A percentile compares a stretch with the other conserved stretches of the same genome.
These are phyloP conservation scores for Boletellus emodensis DNA, from an alignment of 768 basidiomycete genomes.

Conservation along the genomic window DNA sequence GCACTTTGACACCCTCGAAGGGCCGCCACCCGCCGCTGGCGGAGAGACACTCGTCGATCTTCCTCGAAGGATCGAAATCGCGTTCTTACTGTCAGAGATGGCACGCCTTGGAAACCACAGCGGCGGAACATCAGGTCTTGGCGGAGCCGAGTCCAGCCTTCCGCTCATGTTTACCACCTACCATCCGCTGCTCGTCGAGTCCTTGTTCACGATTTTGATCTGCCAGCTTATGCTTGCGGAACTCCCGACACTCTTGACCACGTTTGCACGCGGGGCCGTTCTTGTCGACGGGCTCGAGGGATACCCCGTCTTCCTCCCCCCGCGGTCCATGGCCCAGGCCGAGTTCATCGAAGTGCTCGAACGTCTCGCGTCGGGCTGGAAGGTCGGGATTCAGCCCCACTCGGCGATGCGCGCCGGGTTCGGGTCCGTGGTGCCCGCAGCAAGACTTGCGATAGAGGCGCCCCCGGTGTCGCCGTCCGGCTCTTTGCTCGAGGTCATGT, in stretches of 20 bases:
- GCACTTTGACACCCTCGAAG: slow-evolving; percentile 77
- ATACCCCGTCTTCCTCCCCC: slow-evolving; percentile 83
- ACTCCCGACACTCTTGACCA: slow-evolving; percentile 55
- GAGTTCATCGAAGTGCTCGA: slow-evolving; percentile 86
- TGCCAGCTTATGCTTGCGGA: slow-evolving; percentile 77
- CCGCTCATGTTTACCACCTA: slow-evolving; percentile 81
- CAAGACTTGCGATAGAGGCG: slow-evolving; percentile 39
- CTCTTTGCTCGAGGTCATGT: slow-evolving; percentile 22
- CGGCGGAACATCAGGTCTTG: slow-evolving; percentile 30
- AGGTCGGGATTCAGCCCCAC: slow-evolving; percentile 57
- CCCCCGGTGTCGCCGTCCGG: slow-evolving; percentile 24
- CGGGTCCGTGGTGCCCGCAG: slow-evolving; percentile 25
- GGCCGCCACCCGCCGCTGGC: slow-evolving; percentile 18
- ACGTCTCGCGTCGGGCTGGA: slow-evolving; percentile 76
- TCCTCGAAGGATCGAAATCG: slow-evolving; percentile 56
- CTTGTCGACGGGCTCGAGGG: slow-evolving; percentile 82
- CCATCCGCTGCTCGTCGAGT: slow-evolving; percentile 85
- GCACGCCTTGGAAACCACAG: slow-evolving; percentile 58
- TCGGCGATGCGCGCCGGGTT: slow-evolving; percentile 33
- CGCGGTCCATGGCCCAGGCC: slow-evolving; percentile 85
- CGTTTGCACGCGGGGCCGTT: slow-evolving; percentile 62
- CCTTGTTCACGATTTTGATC: slow-evolving; percentile 76
- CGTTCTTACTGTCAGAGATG: slow-evolving; percentile 65
- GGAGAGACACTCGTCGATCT: slow-evolving; percentile 33
- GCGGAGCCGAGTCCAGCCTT: slow-evolving; percentile 33